Evolutionary conservation across 352 stramenopile genomes (phyloP).

Genomic region (Phytophthora tentaculata): DNA sequence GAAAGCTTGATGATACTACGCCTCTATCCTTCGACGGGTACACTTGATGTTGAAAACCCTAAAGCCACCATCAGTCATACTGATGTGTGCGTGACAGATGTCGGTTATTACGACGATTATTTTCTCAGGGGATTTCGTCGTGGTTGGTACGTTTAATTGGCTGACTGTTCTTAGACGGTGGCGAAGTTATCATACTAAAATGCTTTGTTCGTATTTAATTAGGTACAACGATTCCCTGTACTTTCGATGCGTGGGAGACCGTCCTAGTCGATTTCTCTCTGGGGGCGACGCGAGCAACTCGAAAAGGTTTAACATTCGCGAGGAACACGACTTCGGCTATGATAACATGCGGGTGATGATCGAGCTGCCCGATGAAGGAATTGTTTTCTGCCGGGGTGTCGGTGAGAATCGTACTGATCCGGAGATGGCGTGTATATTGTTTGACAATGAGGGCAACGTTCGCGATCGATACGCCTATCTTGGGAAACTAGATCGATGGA

Average conservation of each 20-base stretch:
- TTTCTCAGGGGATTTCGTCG: constrained; percentile 28
- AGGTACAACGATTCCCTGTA: constrained; percentile 13
- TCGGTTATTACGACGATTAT: constrained; percentile 17
- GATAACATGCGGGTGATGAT: constrained; percentile 25
- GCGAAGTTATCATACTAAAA: not conserved
- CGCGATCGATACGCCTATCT: constrained; percentile 12
- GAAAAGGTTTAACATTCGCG: constrained; percentile 22
- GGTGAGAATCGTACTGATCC: constrained; percentile 9
- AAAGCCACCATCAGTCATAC: constrained; percentile 7
- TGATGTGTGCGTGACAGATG: constrained; percentile 8
- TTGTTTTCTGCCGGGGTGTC: constrained; percentile 22
- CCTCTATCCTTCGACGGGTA: constrained; percentile 5
- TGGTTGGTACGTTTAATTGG: constrained; percentile 14
- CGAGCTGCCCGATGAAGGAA: constrained; percentile 14
- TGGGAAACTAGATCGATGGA: constrained; percentile 21
- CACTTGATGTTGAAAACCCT: not conserved
- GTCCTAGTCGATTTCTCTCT: constrained; percentile 7
- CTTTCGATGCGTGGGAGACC: constrained; percentile 16
- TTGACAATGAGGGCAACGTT: constrained; percentile 13
- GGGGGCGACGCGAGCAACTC: constrained; percentile 2
- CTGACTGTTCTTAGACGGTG: not conserved
- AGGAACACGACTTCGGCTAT: constrained; percentile 21
- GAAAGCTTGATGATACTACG: constrained; percentile 13
- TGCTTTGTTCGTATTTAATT: not conserved
- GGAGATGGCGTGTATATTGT: constrained; percentile 26